Conservation (phyloP, 352 stramenopile genomes). For the Pythium pyrilobum region DNA sequence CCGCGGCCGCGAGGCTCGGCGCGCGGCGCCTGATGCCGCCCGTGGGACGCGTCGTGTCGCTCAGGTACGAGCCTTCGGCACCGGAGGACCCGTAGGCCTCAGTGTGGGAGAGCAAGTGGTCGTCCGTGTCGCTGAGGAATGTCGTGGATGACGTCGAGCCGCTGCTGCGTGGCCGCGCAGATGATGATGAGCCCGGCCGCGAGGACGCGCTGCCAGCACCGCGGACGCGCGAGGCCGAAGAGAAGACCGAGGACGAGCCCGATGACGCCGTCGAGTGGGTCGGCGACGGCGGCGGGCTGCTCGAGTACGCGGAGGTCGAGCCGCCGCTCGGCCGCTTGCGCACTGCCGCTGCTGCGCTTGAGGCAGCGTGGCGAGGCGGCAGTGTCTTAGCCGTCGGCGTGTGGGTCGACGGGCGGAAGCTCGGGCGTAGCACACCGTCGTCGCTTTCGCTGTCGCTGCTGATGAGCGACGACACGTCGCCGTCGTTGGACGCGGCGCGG, state of each 20-base stretch:
- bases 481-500: slow-evolving; percentile 27
- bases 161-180: slow-evolving; percentile 20
- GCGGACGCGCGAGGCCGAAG: not conserved
- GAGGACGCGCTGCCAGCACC: not conserved
- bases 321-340: slow-evolving; percentile 12
- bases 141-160: slow-evolving; percentile 25
- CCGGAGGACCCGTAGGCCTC: slow-evolving; percentile 14
- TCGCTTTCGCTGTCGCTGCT: slow-evolving; percentile 76
- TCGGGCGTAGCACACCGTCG: slow-evolving; percentile 54
- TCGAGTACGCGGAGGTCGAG: slow-evolving; percentile 22
- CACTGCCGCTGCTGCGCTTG: not conserved
- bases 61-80: slow-evolving; percentile 19
- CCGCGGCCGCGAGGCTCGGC: not conserved
- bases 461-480: slow-evolving; percentile 70
- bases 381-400: slow-evolving; percentile 2
- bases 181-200: slow-evolving; percentile 25
- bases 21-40: slow-evolving; percentile 9
- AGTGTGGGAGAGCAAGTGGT: slow-evolving; percentile 13
- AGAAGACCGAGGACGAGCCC: slow-evolving; percentile 33
- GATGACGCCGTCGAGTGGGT: slow-evolving; percentile 41
- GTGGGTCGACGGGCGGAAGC: slow-evolving; percentile 26
- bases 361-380: slow-evolving; percentile 1
- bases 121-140: slow-evolving; percentile 30
- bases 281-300: slow-evolving; percentile 41
- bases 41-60: slow-evolving; percentile 16